These are phyloP conservation scores for Arthrobotrys megalospora DNA, from an alignment of 2,329 filamentous ascomycete species.

Conservation along the genomic window DNA sequence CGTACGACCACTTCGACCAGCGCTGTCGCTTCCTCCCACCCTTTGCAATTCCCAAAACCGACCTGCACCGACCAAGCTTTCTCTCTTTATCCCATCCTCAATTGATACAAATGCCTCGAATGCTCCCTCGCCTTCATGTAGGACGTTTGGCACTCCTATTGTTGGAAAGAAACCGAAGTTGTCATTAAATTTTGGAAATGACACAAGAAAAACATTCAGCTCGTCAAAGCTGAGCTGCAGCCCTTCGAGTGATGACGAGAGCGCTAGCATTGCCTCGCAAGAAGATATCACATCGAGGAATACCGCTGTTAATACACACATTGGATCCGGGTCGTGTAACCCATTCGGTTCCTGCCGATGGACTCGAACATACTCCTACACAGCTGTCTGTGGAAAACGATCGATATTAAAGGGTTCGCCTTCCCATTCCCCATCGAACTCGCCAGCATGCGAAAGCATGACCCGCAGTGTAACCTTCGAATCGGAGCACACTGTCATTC, in stretches of 20 bases:
- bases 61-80: conserved; percentile 48
- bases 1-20: conserved; percentile 59
- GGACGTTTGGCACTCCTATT: conserved; percentile 54
- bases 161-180: conserved; percentile 51
- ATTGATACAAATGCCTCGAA: conserved; percentile 30
- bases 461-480: conserved; percentile 54
- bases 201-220: conserved; percentile 41
- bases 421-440: conserved; percentile 52
- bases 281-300: conserved; percentile 59
- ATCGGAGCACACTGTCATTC: conserved; percentile 53
- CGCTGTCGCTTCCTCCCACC: conserved; percentile 54
- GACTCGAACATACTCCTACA: conserved; percentile 58
- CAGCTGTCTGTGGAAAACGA: conserved; percentile 50
- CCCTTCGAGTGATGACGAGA: conserved; percentile 52
- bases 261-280: conserved; percentile 44
- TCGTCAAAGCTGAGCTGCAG: conserved; percentile 54
- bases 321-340: conserved; percentile 35
- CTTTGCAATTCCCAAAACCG: conserved; percentile 56
- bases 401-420: conserved; percentile 60
- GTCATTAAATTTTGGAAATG: conserved; percentile 55
- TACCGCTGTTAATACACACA: conserved; percentile 55
- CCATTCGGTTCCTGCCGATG: conserved; percentile 40
- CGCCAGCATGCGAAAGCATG: conserved; percentile 47
- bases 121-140: conserved; percentile 51
- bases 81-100: conserved; percentile 56